phyloP scores from a whole-genome alignment of 805 yeast species.

The Metschnikowia cubensis region DNA sequence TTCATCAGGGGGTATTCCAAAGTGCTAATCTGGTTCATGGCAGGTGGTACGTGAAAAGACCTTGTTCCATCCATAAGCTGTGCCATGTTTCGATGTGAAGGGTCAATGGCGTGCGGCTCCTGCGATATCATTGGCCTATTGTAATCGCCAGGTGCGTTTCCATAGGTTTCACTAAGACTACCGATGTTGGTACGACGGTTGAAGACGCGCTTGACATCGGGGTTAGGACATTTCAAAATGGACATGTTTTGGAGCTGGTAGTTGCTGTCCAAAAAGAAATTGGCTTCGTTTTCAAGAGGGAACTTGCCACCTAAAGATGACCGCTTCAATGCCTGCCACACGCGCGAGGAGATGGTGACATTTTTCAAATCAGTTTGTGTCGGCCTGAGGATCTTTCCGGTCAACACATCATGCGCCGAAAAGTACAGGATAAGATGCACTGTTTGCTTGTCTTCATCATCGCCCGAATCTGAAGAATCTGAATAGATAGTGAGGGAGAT shows the following conservation, averaged over 20 bases:
- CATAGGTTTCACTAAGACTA: neutral
- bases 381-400: conserved; percentile 56
- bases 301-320: conserved; percentile 56
- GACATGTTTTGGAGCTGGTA: conserved; percentile 40
- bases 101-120: neutral
- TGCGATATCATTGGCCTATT: neutral
- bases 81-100: neutral
- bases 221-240: neutral
- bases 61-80: neutral
- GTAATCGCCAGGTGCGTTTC: neutral
- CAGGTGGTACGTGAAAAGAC: neutral
- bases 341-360: conserved; percentile 41
- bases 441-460: conserved; percentile 36
- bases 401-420: conserved; percentile 65
- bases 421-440: conserved; percentile 80
- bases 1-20: neutral
- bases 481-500: conserved; percentile 53
- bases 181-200: neutral
- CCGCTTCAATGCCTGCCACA: conserved; percentile 56
- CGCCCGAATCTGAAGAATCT: conserved; percentile 16
- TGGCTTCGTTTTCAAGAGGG: conserved; percentile 48
- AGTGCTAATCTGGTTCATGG: neutral
- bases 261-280: conserved; percentile 43
- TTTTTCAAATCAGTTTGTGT: conserved; percentile 51
- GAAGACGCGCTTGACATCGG: neutral